phyloP scores from a whole-genome alignment of 306 rosid species.

The Quillaja saponaria region DNA sequence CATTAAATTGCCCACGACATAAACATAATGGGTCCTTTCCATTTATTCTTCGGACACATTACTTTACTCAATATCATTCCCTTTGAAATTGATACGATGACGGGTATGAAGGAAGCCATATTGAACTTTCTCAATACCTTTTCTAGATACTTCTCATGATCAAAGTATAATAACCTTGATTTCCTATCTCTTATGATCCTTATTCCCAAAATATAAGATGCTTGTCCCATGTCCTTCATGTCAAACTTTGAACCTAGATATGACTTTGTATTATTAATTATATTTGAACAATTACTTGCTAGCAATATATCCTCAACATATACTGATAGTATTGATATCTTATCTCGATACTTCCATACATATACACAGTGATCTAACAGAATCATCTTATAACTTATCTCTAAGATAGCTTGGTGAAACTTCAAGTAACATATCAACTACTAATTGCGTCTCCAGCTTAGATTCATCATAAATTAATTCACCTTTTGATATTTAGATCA shows the following conservation, averaged over 20 bases:
- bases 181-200: not conserved
- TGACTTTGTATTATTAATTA: not conserved
- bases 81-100: not conserved
- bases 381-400: not conserved
- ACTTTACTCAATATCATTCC: not conserved
- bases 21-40: not conserved
- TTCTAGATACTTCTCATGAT: not conserved
- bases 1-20: conserved; percentile 2
- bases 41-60: not conserved
- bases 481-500: no score
- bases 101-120: not conserved
- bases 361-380: not conserved
- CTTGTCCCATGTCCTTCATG: not conserved
- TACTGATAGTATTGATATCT: not conserved
- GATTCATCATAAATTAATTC: no score
- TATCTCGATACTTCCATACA: not conserved
- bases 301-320: not conserved
- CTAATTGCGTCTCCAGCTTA: no score
- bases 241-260: not conserved
- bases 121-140: not conserved
- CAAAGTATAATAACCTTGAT: not conserved
- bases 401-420: not conserved
- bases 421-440: not conserved
- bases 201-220: not conserved
- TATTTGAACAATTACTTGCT: not conserved